These are phyloP conservation scores for Aureobasidium sp. DNA, from an alignment of 2,329 filamentous ascomycete species.

Conservation along the genomic window DNA sequence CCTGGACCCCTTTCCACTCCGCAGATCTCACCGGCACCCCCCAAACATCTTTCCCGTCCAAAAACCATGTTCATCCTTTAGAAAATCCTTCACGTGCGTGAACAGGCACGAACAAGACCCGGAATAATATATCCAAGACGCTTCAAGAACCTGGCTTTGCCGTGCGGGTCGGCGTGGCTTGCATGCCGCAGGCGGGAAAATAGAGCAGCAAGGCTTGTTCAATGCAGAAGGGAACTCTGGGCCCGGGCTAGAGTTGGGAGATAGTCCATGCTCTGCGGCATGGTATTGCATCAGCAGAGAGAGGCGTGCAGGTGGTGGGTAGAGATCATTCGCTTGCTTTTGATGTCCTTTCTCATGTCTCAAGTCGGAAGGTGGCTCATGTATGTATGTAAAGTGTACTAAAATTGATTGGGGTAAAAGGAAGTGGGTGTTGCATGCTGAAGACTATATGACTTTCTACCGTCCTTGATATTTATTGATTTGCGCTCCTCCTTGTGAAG, in stretches of 20 bases:
- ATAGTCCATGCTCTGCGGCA: neutral
- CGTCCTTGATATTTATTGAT: neutral
- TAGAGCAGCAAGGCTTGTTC: neutral
- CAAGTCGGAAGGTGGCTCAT: neutral
- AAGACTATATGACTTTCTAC: neutral
- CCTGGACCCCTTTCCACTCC: neutral
- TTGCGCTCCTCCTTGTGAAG: neutral
- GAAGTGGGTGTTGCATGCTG: neutral
- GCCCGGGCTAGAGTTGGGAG: neutral
- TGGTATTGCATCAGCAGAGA: neutral
- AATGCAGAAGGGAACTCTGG: neutral
- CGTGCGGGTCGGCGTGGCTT: neutral
- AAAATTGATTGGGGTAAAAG: neutral
- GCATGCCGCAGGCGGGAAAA: neutral
- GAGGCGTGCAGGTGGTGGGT: neutral
- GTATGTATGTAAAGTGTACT: neutral
- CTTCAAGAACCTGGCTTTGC: neutral
- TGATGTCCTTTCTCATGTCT: neutral
- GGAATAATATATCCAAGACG: constrained; percentile 1
- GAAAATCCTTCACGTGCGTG: neutral
- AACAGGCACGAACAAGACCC: neutral
- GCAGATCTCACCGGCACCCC: too few relatives aligned
- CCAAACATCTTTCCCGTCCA: neutral
- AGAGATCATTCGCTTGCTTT: neutral
- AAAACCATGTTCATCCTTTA: constrained; percentile 1